Evolutionary conservation across 768 basidiomycete genomes (phyloP).

Genomic region (Panaeolus papilionaceus): DNA sequence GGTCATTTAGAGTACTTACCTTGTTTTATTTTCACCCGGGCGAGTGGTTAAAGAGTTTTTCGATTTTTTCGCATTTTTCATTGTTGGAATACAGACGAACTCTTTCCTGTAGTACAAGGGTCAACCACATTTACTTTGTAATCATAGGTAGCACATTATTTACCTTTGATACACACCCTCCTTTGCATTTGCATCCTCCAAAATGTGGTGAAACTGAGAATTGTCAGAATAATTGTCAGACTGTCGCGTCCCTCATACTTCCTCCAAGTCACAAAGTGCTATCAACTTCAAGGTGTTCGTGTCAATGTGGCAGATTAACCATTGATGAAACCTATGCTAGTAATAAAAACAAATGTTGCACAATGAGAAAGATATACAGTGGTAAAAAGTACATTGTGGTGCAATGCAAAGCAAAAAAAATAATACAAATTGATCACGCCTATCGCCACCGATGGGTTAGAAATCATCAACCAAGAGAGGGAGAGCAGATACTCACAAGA

Average conservation of each 20-base stretch:
- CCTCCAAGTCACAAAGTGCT: not conserved
- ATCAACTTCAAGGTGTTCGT: not conserved
- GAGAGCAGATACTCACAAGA: constrained; percentile 43
- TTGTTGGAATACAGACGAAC: constrained; percentile 5
- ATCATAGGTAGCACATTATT: constrained; percentile 4
- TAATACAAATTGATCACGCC: constrained; percentile 28
- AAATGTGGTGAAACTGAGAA: not conserved
- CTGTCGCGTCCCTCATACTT: not conserved
- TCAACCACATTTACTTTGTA: constrained; percentile 8
- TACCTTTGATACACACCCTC: constrained; percentile 5
- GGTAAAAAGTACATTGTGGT: constrained; percentile 13
- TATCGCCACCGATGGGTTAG: constrained; percentile 11
- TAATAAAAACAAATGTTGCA: constrained; percentile 15
- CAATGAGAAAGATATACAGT: constrained; percentile 7
- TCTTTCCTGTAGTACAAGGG: constrained; percentile 8
- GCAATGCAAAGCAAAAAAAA: constrained; percentile 13
- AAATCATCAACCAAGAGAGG: not conserved
- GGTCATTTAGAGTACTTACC: not conserved
- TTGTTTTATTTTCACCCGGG: not conserved
- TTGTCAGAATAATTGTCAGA: too few relatives aligned
- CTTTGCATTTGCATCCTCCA: not conserved
- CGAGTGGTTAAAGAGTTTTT: constrained; percentile 1
- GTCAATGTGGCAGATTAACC: not conserved
- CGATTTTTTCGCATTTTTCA: constrained; percentile 8
- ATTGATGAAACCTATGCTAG: constrained; percentile 9